These are phyloP conservation scores for Citrus glauca DNA, from an alignment of 345 rosid species.

Conservation along the genomic window DNA sequence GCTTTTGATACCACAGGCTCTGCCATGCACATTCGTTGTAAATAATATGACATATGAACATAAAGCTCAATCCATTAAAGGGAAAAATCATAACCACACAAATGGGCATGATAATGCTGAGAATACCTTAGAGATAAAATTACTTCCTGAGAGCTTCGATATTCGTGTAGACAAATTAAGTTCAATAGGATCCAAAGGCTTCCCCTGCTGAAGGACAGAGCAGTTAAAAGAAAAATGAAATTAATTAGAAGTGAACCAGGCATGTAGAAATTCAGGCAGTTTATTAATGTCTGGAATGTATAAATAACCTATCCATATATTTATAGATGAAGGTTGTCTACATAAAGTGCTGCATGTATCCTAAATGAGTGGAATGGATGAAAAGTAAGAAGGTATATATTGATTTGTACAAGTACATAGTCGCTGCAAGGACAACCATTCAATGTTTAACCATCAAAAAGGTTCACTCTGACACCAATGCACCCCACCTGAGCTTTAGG, in stretches of 20 bases:
- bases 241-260: not conserved
- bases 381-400: not conserved
- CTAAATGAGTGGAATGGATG: not conserved
- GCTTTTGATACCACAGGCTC: not conserved
- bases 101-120: not conserved
- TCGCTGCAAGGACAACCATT: not conserved
- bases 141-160: slow-evolving; percentile 51
- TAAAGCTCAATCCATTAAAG: not conserved
- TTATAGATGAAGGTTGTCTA: not conserved
- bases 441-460: not conserved
- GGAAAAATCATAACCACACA: not conserved
- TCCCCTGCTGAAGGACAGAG: slow-evolving; percentile 35
- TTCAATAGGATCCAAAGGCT: slow-evolving; percentile 31
- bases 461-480: not conserved
- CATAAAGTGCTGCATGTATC: not conserved
- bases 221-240: not conserved
- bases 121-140: slow-evolving; percentile 66
- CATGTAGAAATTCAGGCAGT: not conserved
- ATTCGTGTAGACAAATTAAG: slow-evolving; percentile 32
- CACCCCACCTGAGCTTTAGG: not conserved
- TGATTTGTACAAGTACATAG: not conserved
- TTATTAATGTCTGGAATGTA: not conserved
- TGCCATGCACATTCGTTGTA: not conserved
- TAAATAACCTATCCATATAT: not conserved
- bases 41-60: not conserved